Percentiles rank a stretch among this genome's conserved stretches.
phyloP scores from a whole-genome alignment of 2,329 filamentous ascomycete species.

The Lecanicillium sp. region DNA sequence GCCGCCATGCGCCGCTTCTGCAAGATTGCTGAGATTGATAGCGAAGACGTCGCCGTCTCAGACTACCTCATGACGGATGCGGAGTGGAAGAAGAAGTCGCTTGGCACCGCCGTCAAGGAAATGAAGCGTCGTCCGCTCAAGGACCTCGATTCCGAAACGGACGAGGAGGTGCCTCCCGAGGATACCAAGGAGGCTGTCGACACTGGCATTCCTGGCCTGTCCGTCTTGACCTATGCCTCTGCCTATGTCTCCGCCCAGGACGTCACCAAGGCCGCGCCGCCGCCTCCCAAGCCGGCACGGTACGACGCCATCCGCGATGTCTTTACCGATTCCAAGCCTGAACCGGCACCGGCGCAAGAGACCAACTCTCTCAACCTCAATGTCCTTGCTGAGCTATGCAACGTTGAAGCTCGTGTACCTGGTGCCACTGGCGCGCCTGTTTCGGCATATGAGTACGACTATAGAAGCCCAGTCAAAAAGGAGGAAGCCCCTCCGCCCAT shows the following conservation, averaged over 20 bases:
- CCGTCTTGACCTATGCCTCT: constrained; percentile 13
- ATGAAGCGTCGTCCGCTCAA: constrained; percentile 21
- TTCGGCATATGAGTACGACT: neutral
- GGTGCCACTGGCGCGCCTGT: constrained; percentile 8
- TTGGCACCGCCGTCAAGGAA: constrained; percentile 27
- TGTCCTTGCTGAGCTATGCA: constrained; percentile 27
- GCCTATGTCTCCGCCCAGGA: constrained; percentile 13
- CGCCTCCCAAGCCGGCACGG: constrained; percentile 10
- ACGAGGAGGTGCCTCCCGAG: constrained; percentile 13
- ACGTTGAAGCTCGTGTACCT: constrained; percentile 19
- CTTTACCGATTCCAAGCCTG: constrained; percentile 29
- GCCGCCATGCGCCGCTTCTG: constrained; percentile 29
- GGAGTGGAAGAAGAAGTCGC: constrained; percentile 24
- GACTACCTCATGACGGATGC: constrained; percentile 26
- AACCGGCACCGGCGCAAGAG: constrained; percentile 17
- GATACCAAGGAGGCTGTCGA: constrained; percentile 7
- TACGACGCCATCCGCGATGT: constrained; percentile 31
- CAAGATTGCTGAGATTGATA: constrained; percentile 23
- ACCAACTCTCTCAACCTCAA: constrained; percentile 20
- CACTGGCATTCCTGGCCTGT: constrained; percentile 8
- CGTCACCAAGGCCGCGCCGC: constrained; percentile 3
- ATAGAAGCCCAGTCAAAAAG: constrained; percentile 10
- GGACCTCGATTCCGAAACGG: constrained; percentile 17
- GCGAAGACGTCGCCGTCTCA: constrained; percentile 23
- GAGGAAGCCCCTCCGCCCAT: constrained; percentile 15